These are phyloP conservation scores for Desmodesmus armatus DNA, from an alignment of 139 green algal genomes.

Conservation along the genomic window DNA sequence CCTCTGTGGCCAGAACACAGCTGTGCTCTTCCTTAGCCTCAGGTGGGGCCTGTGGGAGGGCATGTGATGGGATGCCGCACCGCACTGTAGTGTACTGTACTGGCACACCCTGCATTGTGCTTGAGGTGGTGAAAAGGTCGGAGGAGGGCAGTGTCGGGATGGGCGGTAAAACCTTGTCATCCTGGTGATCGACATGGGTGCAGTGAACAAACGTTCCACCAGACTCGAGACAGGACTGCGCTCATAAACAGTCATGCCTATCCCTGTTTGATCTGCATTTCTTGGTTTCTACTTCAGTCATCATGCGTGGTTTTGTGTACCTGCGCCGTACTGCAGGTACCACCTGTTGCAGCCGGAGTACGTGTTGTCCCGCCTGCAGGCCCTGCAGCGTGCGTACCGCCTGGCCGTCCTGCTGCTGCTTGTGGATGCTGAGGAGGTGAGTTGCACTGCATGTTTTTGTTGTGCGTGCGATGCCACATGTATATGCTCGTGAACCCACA, in stretches of 20 bases:
- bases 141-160: too few species aligned
- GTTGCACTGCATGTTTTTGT: too few species aligned
- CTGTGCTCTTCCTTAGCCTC: constrained; percentile 85
- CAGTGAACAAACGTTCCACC: neutral
- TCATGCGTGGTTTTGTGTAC: too few species aligned
- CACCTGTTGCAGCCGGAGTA: constrained; percentile 96
- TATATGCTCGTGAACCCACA: constrained; percentile 69
- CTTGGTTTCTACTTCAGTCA: neutral
- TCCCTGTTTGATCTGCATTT: neutral
- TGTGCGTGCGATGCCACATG: constrained; percentile 82
- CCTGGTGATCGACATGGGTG: neutral
- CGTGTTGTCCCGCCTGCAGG: constrained; percentile 84
- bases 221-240: neutral
- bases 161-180: too few species aligned
- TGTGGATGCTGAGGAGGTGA: constrained; percentile 92
- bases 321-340: constrained; percentile 83
- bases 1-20: constrained; percentile 69
- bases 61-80: neutral
- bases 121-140: too few species aligned
- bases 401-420: constrained; percentile 86
- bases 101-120: too few species aligned
- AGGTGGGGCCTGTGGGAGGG: too few species aligned
- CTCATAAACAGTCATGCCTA: neutral
- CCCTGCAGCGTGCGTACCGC: constrained; percentile 82
- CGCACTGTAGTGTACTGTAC: neutral